These are phyloP conservation scores for Sambucus nigra DNA, from an alignment of 129 eudicot species.

Conservation along the genomic window DNA sequence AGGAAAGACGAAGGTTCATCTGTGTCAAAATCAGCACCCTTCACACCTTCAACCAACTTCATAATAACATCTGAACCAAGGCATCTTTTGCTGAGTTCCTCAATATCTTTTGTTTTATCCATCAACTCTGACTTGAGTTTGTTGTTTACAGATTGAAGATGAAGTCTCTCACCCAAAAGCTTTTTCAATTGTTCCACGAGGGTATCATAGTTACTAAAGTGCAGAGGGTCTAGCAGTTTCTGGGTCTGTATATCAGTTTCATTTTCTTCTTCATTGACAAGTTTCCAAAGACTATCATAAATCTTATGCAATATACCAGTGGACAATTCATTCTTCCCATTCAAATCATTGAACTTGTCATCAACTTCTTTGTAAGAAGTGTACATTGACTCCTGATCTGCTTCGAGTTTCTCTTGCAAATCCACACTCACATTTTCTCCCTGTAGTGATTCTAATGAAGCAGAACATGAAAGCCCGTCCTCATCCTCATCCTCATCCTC, in stretches of 20 bases:
- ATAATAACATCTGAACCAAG: constrained; percentile 28
- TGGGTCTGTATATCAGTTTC: constrained; percentile 20
- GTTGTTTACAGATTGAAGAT: constrained; percentile 37
- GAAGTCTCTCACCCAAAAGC: constrained; percentile 37
- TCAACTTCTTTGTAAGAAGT: constrained; percentile 24
- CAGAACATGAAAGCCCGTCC: too few relatives aligned
- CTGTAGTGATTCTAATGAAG: constrained; percentile 29
- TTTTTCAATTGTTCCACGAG: constrained; percentile 34
- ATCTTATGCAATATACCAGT: constrained; percentile 36
- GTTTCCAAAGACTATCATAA: constrained; percentile 42
- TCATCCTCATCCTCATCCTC: too few relatives aligned
- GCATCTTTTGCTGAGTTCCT: constrained; percentile 37
- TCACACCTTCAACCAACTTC: constrained; percentile 44
- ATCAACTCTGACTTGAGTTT: constrained; percentile 47
- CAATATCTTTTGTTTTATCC: constrained; percentile 36
- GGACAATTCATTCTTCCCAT: constrained; percentile 36
- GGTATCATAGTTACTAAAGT: constrained; percentile 29
- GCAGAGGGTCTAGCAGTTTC: constrained; percentile 39
- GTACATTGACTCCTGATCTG: constrained; percentile 24
- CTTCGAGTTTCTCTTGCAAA: constrained; percentile 43
- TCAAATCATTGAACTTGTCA: constrained; percentile 36
- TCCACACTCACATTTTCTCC: constrained; percentile 38
- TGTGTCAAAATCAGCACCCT: constrained; percentile 20
- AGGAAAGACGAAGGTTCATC: constrained; percentile 36
- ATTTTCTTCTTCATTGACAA: constrained; percentile 43